A percentile compares a stretch with the other conserved stretches of the same genome.
These are phyloP conservation scores for Hemisphaericaspora xylanilytica DNA, from an alignment of 1,139 yeast genomes.

Conservation along the genomic window DNA sequence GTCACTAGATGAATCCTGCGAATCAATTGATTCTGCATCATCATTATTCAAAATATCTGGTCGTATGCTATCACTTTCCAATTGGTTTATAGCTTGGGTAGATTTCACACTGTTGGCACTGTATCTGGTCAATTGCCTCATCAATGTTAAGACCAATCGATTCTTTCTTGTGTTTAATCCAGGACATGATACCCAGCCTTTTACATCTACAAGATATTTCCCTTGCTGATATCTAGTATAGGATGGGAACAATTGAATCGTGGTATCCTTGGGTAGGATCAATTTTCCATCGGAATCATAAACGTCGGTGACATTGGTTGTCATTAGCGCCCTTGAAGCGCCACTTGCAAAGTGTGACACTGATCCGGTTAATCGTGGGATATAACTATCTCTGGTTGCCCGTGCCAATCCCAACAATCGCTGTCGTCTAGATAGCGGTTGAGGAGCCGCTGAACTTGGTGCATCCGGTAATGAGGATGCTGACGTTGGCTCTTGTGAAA, in stretches of 20 bases:
- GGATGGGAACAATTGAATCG: conserved; percentile 56
- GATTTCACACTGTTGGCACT: conserved; percentile 21
- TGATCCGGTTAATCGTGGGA: conserved; percentile 50
- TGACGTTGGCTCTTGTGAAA: neutral
- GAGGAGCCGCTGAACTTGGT: neutral
- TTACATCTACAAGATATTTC: conserved; percentile 55
- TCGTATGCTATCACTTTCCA: conserved; percentile 29
- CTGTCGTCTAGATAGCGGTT: conserved; percentile 29
- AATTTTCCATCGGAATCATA: conserved; percentile 35
- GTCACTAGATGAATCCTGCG: conserved; percentile 13
- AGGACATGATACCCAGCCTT: conserved; percentile 74
- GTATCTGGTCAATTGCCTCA: conserved; percentile 63
- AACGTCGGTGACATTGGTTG: conserved; percentile 20
- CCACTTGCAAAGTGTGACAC: conserved; percentile 51
- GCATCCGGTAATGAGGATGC: too few relatives aligned
- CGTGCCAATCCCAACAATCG: conserved; percentile 48
- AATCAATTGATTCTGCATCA: conserved; percentile 18
- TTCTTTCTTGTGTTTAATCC: conserved; percentile 72
- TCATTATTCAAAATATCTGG: conserved; percentile 26
- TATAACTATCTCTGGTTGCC: conserved; percentile 56
- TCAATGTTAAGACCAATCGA: conserved; percentile 62
- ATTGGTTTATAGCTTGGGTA: conserved; percentile 26
- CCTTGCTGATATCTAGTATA: conserved; percentile 48
- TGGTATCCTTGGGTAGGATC: conserved; percentile 36
- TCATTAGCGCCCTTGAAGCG: conserved; percentile 39